Evolutionary conservation across 2,329 filamentous ascomycete genomes (phyloP).

Genomic region (Mycosphaerella sp.): DNA sequence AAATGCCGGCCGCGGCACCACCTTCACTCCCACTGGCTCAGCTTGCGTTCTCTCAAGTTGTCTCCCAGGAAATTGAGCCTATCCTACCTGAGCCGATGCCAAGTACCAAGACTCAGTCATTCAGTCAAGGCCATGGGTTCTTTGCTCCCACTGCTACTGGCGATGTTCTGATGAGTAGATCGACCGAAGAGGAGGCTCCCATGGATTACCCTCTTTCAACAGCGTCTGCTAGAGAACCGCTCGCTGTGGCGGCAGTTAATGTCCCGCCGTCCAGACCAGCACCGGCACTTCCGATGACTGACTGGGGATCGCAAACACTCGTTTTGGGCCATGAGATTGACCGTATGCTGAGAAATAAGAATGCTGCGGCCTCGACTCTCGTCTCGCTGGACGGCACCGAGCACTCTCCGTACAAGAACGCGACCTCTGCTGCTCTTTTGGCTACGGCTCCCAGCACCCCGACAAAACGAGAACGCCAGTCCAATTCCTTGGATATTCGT

Average conservation of each 20-base stretch:
- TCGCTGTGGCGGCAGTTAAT: slow-evolving; percentile 15
- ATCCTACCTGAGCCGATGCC: slow-evolving; percentile 7
- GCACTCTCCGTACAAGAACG: slow-evolving; percentile 17
- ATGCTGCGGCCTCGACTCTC: slow-evolving; percentile 1
- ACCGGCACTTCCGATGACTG: slow-evolving; percentile 36
- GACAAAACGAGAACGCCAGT: slow-evolving; percentile 4
- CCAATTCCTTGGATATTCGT: slow-evolving; percentile 10
- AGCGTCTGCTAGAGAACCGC: slow-evolving; percentile 8
- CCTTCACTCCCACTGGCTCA: slow-evolving; percentile 9
- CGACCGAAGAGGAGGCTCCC: neutral
- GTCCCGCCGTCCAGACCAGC: slow-evolving; percentile 12
- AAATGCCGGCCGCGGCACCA: slow-evolving; percentile 14
- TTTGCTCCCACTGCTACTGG: neutral
- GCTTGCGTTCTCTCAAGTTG: slow-evolving; percentile 20
- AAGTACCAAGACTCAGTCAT: neutral
- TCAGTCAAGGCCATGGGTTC: neutral
- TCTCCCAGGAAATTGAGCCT: slow-evolving; percentile 23
- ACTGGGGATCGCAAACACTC: slow-evolving; percentile 74
- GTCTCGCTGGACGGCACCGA: slow-evolving; percentile 17
- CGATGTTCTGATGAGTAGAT: neutral
- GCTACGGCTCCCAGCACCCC: slow-evolving; percentile 23
- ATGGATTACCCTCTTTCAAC: neutral
- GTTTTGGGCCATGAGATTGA: slow-evolving; percentile 80
- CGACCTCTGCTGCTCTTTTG: slow-evolving; percentile 26
- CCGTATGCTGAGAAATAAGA: slow-evolving; percentile 58